Evolutionary conservation across 2,329 filamentous ascomycete species (phyloP).

Genomic region (Cladosporium austrohemisphaericum): DNA sequence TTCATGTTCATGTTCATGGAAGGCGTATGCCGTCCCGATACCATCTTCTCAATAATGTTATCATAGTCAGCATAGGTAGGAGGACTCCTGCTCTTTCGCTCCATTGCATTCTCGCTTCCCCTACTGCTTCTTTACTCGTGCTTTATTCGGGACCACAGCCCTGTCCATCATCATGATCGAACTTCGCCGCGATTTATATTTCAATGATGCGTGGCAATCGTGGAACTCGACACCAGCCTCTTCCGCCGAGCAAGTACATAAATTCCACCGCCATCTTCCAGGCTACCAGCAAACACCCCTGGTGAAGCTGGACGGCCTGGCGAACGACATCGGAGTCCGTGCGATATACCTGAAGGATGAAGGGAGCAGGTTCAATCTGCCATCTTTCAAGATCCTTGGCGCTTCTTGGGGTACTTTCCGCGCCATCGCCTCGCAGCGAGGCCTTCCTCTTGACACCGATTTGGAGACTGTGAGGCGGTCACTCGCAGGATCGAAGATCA

Average conservation of each 20-base stretch:
- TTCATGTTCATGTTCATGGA: too few relatives aligned
- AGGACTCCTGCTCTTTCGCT: too few relatives aligned
- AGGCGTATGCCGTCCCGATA: too few relatives aligned
- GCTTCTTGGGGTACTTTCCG: slow-evolving; percentile 67
- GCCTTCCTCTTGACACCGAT: slow-evolving; percentile 39
- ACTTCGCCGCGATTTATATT: not conserved
- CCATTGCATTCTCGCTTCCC: too few relatives aligned
- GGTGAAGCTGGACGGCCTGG: slow-evolving; percentile 49
- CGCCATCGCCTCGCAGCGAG: slow-evolving; percentile 47
- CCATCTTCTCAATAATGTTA: too few relatives aligned
- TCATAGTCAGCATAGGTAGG: too few relatives aligned
- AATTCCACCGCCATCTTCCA: slow-evolving; percentile 57
- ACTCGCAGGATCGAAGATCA: slow-evolving; percentile 27
- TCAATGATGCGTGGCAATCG: slow-evolving; percentile 5
- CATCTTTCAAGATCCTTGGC: slow-evolving; percentile 73
- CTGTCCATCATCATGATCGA: slow-evolving; percentile 2
- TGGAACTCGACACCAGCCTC: not conserved
- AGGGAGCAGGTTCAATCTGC: slow-evolving; percentile 60
- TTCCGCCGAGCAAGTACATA: not conserved
- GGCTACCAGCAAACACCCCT: slow-evolving; percentile 55
- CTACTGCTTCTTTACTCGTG: too few relatives aligned
- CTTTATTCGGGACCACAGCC: not conserved
- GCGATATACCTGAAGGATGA: slow-evolving; percentile 67
- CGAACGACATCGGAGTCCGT: slow-evolving; percentile 53
- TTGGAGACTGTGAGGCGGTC: slow-evolving; percentile 41